Percentiles rank a stretch among this genome's conserved stretches.
These are phyloP conservation scores for Fraxinus greggii DNA, from an alignment of 305 asterid genomes.

Conservation along the genomic window DNA sequence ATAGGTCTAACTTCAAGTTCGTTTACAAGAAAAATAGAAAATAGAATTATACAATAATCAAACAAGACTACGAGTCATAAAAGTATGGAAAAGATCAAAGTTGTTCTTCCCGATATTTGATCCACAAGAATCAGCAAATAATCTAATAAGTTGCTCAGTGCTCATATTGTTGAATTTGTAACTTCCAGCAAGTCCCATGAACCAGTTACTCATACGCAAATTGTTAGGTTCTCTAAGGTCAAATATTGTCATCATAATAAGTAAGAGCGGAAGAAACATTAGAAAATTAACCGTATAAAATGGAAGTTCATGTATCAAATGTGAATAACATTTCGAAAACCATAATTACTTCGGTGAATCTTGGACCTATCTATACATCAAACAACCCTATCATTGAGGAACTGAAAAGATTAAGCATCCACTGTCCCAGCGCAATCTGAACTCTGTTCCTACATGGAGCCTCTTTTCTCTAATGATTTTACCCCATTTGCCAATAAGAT, in stretches of 20 bases:
- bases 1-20: background rate
- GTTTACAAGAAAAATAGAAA: background rate
- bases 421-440: constrained; percentile 44
- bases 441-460: constrained; percentile 44
- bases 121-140: background rate
- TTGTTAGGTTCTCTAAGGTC: constrained; percentile 14
- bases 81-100: background rate
- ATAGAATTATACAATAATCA: background rate
- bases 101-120: background rate
- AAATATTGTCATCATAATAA: constrained; percentile 6
- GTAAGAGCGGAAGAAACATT: background rate
- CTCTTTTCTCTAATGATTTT: constrained; percentile 48
- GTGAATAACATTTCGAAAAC: constrained; percentile 12
- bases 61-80: background rate
- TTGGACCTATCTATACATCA: constrained; percentile 12
- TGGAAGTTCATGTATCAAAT: background rate
- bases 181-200: constrained; percentile 12
- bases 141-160: background rate
- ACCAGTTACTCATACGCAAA: background rate
- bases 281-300: constrained; percentile 1
- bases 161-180: constrained; percentile 19
- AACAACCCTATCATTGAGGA: constrained; percentile 32
- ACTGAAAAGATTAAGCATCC: constrained; percentile 49
- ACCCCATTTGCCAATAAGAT: constrained; percentile 58
- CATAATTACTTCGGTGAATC: constrained; percentile 1